Evolutionary conservation across 73 alveolate genomes (phyloP).

Genomic region (Stentor coeruleus): DNA sequence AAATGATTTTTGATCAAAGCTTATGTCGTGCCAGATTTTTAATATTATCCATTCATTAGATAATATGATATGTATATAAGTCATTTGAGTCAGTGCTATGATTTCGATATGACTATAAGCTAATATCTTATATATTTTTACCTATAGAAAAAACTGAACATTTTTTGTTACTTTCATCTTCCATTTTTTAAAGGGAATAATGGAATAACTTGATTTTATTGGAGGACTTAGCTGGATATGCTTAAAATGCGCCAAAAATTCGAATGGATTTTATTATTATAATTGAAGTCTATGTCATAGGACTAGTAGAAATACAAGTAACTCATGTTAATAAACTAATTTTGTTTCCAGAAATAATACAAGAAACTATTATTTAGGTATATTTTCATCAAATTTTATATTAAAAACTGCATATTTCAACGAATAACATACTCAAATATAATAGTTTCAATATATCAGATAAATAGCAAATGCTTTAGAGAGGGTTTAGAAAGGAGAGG

Average conservation of each 20-base stretch:
- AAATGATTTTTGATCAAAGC: too few relatives aligned
- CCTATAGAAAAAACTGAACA: too few relatives aligned
- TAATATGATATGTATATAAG: too few relatives aligned
- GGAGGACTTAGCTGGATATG: slow-evolving; percentile 8
- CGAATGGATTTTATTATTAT: neutral
- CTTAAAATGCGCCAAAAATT: neutral
- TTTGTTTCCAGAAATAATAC: neutral
- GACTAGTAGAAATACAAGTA: neutral
- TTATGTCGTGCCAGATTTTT: too few relatives aligned
- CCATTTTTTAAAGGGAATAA: too few relatives aligned
- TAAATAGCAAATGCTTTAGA: neutral
- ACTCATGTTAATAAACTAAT: neutral
- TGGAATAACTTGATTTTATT: slow-evolving; percentile 7
- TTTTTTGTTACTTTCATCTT: too few relatives aligned
- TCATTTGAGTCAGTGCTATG: too few relatives aligned
- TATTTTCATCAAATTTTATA: too few relatives aligned
- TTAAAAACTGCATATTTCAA: slow-evolving; percentile 6
- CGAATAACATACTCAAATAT: neutral
- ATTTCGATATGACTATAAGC: too few relatives aligned
- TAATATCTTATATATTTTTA: too few relatives aligned
- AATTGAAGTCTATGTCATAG: slow-evolving; percentile 6
- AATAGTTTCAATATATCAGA: slow-evolving; percentile 17
- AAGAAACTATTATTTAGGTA: too few relatives aligned
- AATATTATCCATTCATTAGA: too few relatives aligned
- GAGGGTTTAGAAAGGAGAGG: neutral